Conservation (phyloP, 2,329 filamentous ascomycete genomes). For the Alternaria dauci region DNA sequence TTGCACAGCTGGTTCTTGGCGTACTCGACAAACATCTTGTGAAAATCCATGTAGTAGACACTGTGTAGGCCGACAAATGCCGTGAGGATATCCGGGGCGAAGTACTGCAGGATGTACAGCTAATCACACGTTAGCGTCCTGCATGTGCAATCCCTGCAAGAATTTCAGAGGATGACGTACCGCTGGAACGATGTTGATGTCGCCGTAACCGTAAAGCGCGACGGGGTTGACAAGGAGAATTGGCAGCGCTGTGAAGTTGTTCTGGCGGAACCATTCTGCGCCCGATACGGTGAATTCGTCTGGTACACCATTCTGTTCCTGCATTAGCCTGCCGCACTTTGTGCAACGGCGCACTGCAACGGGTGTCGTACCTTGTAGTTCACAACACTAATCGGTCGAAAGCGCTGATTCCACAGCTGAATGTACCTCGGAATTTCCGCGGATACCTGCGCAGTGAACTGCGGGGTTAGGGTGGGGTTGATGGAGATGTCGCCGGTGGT, state of each 20-base stretch:
- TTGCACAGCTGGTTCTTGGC: slow-evolving; percentile 43
- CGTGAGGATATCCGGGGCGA: slow-evolving; percentile 50
- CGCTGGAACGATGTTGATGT: slow-evolving; percentile 49
- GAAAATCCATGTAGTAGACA: slow-evolving; percentile 51
- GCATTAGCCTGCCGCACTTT: slow-evolving; percentile 23
- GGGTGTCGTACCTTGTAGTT: slow-evolving; percentile 45
- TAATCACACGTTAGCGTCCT: slow-evolving; percentile 40
- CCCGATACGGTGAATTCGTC: slow-evolving; percentile 47
- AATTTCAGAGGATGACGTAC: slow-evolving; percentile 38
- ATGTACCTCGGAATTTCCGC: slow-evolving; percentile 49
- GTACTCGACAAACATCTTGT: slow-evolving; percentile 48
- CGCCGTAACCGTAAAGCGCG: slow-evolving; percentile 50
- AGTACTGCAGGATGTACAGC: slow-evolving; percentile 52
- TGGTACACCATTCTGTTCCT: slow-evolving; percentile 47
- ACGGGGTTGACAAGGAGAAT: slow-evolving; percentile 47
- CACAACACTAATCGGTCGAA: slow-evolving; percentile 43
- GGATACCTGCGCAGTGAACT: slow-evolving; percentile 35
- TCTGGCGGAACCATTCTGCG: slow-evolving; percentile 45
- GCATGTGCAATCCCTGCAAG: slow-evolving; percentile 35
- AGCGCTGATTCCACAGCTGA: slow-evolving; percentile 43
- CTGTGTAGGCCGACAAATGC: slow-evolving; percentile 48
- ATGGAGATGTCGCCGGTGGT: slow-evolving; percentile 38
- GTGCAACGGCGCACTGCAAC: slow-evolving; percentile 17
- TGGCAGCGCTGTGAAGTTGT: slow-evolving; percentile 49
- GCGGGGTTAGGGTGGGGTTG: slow-evolving; percentile 31